These are phyloP conservation scores for Leishmania turanica DNA, from an alignment of 208 protist species.

Conservation along the genomic window DNA sequence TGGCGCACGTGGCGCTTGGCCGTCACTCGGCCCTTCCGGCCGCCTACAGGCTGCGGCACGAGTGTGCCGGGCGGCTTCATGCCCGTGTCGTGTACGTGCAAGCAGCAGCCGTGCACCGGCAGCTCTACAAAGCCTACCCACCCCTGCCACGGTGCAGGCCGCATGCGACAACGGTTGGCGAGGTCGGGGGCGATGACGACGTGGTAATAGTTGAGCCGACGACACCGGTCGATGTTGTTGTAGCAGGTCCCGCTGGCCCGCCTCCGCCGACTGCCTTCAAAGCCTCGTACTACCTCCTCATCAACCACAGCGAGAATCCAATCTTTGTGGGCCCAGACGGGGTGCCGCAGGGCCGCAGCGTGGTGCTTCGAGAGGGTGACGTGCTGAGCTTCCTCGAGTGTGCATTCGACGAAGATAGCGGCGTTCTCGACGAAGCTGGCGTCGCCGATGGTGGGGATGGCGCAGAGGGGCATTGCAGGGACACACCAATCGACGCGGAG, in stretches of 20 bases:
- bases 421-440: conserved; percentile 37
- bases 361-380: conserved; percentile 57
- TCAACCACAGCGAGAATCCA: conserved; percentile 76
- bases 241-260: not conserved
- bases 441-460: not conserved
- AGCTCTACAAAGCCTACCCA: conserved; percentile 19
- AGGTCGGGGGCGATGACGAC: conserved; percentile 12
- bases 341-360: conserved; percentile 44
- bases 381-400: conserved; percentile 79
- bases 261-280: conserved; percentile 18
- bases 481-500: not conserved
- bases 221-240: not conserved
- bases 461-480: not conserved
- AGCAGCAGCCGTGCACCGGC: conserved; percentile 24
- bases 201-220: conserved; percentile 10
- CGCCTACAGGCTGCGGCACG: conserved; percentile 44
- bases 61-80: conserved; percentile 71
- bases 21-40: conserved; percentile 57
- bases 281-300: conserved; percentile 64
- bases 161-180: not conserved
- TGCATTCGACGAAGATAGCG: conserved; percentile 69
- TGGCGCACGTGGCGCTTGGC: conserved; percentile 72
- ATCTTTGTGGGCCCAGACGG: conserved; percentile 53
- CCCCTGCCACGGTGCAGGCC: not conserved
- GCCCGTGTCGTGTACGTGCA: conserved; percentile 62